Base-by-base conservation (phyloP, 164 flowering plant species). In the Hamamelis virginiana region DNA sequence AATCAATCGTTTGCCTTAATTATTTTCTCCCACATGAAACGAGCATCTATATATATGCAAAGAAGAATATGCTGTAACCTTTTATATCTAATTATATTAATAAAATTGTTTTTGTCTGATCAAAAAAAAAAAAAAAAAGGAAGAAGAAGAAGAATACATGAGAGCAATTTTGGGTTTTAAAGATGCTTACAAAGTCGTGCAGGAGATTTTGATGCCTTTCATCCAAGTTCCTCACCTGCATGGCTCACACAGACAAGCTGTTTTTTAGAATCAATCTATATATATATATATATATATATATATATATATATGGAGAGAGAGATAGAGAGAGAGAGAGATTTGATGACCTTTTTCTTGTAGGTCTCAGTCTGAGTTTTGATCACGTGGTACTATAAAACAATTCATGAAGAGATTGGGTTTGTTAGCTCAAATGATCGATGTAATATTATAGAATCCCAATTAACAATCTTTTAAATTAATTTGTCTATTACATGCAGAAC, bases 271-370 rank as follows among this genome's bases (percentile, higher is more conserved):
- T 25, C 0, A 9, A 13, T 57, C 10, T n/a, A 41, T 9, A 4
- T 15, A 53, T 16, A 22, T 44, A 53, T 15, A 8, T n/a, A 43
- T 22, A 9, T 6, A 52, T 28, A 5, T 13, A 71, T 8, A n/a
- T n/a, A n/a, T n/a, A n/a, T n/a, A n/a, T n/a, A n/a, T n/a, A n/a
- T n/a, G n/a, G n/a, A n/a, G n/a, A n/a, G n/a, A n/a, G n/a, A n/a
- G n/a, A n/a, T 12, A 47, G 9, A 55, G 12, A 9, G 0, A 21
- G 12, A 22, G 13, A 11, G 22, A 22, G 12, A 21, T 53, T 53
- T 9, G 43, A 77, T 63, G 27, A 88, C 92, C 88, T 86, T 88
- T 67, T 86, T 88, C 79, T 47, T 80, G 80, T 18, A 68, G 15
- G 89, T 88, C 0, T 81, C 82, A 1, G 84, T 81, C 68, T 76